A percentile compares a stretch with the other conserved stretches of the same genome.
Evolutionary conservation across 352 stramenopile species (phyloP).

Genomic region (Globisporangium carolinianum): DNA sequence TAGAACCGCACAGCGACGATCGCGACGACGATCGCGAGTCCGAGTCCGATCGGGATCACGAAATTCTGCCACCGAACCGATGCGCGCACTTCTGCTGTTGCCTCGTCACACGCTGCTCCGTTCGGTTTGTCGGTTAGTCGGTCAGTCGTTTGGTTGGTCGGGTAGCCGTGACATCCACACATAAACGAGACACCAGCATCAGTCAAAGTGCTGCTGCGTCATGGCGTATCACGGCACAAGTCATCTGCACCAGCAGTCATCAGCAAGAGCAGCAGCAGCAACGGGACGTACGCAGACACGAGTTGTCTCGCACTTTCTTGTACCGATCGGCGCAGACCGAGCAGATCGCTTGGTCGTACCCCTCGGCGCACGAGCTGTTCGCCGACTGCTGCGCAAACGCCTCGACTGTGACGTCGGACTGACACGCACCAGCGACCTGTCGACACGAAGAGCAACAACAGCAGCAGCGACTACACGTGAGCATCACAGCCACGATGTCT

Average conservation of each 20-base stretch:
- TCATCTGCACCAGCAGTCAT: not conserved
- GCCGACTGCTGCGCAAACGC: conserved; percentile 8
- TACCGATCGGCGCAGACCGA: conserved; percentile 51
- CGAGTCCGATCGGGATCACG: conserved; percentile 51
- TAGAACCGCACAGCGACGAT: conserved; percentile 39
- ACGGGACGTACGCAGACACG: conserved; percentile 42
- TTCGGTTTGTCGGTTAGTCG: not conserved
- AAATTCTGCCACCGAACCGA: conserved; percentile 70
- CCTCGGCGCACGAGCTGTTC: conserved; percentile 30
- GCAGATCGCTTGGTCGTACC: conserved; percentile 59
- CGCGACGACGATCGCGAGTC: conserved; percentile 22
- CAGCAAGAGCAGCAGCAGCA: not conserved
- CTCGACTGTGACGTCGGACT: conserved; percentile 42
- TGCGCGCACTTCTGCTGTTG: conserved; percentile 35
- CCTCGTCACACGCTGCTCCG: conserved; percentile 39
- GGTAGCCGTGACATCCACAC: not conserved
- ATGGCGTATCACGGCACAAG: no score
- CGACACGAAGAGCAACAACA: not conserved
- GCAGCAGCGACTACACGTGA: not conserved
- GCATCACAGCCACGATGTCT: not conserved
- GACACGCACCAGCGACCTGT: conserved; percentile 39
- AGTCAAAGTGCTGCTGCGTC: not conserved
- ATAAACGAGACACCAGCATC: not conserved
- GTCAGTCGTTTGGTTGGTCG: not conserved
- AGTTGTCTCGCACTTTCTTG: conserved; percentile 50